Conservation (phyloP, 2,329 filamentous ascomycete genomes). For the Hirsutella thompsonii region DNA sequence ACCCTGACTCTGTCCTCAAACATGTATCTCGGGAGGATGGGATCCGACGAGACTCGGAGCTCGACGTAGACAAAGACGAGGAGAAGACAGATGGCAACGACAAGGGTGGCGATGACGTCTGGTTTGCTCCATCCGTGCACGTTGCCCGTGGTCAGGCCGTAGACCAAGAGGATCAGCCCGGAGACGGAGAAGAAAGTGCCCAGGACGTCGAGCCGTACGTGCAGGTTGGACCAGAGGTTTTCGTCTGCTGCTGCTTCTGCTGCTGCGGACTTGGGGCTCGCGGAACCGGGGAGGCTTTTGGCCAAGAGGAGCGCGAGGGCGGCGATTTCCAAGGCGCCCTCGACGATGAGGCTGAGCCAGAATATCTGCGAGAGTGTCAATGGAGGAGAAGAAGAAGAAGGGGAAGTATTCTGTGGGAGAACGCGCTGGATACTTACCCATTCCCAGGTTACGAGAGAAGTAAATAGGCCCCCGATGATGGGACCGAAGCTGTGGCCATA, state of each 20-base stretch:
- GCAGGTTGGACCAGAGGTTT: slow-evolving; percentile 1
- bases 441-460: slow-evolving; percentile 5
- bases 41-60: slow-evolving; percentile 2
- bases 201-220: slow-evolving; percentile 1
- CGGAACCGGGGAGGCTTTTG: slow-evolving; percentile 3
- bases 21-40: slow-evolving; percentile 3
- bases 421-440: slow-evolving; percentile 2
- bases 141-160: slow-evolving; percentile 4
- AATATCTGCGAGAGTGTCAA: slow-evolving; percentile 3
- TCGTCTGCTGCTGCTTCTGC: neutral
- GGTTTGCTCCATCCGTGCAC: slow-evolving; percentile 3
- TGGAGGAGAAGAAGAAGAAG: too few relatives aligned
- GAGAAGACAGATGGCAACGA: slow-evolving; percentile 2
- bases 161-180: slow-evolving; percentile 3
- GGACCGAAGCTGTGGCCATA: slow-evolving; percentile 3
- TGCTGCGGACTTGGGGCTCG: too few relatives aligned
- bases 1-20: slow-evolving; percentile 3
- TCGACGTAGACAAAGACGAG: slow-evolving; percentile 3
- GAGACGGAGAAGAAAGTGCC: slow-evolving; percentile 4
- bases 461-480: slow-evolving; percentile 5
- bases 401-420: too few relatives aligned
- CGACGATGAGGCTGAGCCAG: slow-evolving; percentile 4
- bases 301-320: slow-evolving; percentile 3
- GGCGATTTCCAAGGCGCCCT: slow-evolving; percentile 3
- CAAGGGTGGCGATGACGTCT: slow-evolving; percentile 3